Evolutionary conservation across 768 basidiomycete species (phyloP), one percentile per base, ranked within the genome.

Genomic region (Lactarius trivialis): DNA sequence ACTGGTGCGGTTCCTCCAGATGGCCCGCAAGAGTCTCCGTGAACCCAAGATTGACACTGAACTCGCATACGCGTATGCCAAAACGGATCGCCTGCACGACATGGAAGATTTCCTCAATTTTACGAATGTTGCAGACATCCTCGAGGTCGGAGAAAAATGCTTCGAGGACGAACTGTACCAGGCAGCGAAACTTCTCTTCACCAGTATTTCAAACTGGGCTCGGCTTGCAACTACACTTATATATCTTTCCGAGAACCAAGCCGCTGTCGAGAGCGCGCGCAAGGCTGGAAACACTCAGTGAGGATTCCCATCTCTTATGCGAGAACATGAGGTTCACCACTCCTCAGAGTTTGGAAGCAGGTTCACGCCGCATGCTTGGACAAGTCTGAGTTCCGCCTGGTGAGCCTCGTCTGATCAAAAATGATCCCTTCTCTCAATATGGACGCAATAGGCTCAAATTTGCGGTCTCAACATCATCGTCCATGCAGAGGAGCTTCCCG

Each of bases 51-150:
- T 99, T 68, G 97, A 99, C 72, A 98, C 97, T 9, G 95, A 98
- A 76, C 78, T 99, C 36, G 96, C 97, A 14, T 97, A 98, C 72
- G 92, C 97, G 5, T 99, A 98, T 72, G 97, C 97, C 24, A 98
- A 97, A 80, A 94, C 88, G 36, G 97, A 98, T 71, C 87, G 97
- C 56, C 76, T 99, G 15, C 96, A 98, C 72, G 97, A 99, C 71
- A 98, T 98, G 97, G 97, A 99, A 71, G 97, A 99, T 76, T 99
- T 99, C 84, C 78, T 99, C 67, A 82, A 82, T 26, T 96, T 98
- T 91, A 99, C 97, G 49, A 99, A 99, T 67, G 97, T 99, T 52
- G 97, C 97, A 6, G 97, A 99, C 71, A 80, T 98, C 55, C 81
- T 99, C 24, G 91, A 92, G 67, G 97, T 98, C 58, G 97, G 97